Evolutionary conservation across 2,329 filamentous ascomycete genomes (phyloP).

Genomic region (Trichoderma cornu-damae): DNA sequence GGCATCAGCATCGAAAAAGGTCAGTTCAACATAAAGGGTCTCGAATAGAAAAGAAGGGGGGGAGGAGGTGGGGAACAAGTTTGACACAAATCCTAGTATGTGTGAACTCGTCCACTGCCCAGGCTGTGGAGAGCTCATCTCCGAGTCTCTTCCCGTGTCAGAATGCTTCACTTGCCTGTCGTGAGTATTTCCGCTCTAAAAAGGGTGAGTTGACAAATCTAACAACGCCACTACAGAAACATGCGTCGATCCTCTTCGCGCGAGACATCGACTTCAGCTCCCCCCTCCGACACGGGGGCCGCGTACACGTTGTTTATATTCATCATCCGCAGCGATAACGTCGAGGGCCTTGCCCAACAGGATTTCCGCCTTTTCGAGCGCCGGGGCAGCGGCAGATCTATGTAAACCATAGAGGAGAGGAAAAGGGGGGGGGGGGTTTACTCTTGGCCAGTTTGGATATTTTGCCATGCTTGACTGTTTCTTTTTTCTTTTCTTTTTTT

Average conservation of each 20-base stretch:
- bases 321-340: background rate
- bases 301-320: background rate
- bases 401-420: background rate
- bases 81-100: conserved; percentile 10
- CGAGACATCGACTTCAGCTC: background rate
- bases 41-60: too few relatives aligned
- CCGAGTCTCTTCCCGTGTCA: conserved; percentile 19
- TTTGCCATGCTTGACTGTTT: too few relatives aligned
- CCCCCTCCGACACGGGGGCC: background rate
- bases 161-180: conserved; percentile 23
- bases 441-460: too few relatives aligned
- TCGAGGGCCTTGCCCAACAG: background rate
- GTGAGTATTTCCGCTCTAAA: background rate
- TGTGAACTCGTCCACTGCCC: conserved; percentile 20
- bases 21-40: background rate
- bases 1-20: too few relatives aligned
- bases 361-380: background rate
- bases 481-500: too few relatives aligned
- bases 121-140: conserved; percentile 21
- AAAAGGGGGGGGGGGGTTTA: too few relatives aligned
- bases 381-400: background rate
- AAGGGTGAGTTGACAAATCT: background rate
- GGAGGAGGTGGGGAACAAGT: too few relatives aligned
- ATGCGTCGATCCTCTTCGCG: background rate
- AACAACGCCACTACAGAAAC: background rate